Percentiles rank a stretch among this genome's conserved stretches.
phyloP scores from a whole-genome alignment of 2,329 filamentous ascomycete species.

The Penicillium sp. region DNA sequence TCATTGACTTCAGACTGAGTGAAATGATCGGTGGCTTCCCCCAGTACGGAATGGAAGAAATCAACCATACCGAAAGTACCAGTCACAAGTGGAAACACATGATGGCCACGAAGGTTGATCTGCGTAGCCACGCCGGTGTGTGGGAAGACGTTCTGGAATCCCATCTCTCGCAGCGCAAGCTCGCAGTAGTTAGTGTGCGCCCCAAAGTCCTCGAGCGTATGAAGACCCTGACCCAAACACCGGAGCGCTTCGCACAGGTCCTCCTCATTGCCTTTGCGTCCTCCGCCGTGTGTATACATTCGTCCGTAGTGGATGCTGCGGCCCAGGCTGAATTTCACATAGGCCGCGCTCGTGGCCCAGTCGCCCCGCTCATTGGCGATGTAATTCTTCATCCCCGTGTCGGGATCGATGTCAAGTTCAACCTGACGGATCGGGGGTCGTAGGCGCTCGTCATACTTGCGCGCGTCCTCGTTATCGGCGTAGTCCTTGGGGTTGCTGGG shows the following conservation, averaged over 20 bases:
- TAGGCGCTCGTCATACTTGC: slow-evolving; percentile 70
- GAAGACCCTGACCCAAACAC: slow-evolving; percentile 71
- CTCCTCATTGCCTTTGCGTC: slow-evolving; percentile 63
- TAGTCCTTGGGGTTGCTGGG: slow-evolving; percentile 77
- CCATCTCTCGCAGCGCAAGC: slow-evolving; percentile 70
- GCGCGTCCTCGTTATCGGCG: slow-evolving; percentile 75
- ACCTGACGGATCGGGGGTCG: slow-evolving; percentile 70
- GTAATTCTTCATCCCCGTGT: slow-evolving; percentile 98
- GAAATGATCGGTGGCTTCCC: slow-evolving; percentile 79
- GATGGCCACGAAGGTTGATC: slow-evolving; percentile 63
- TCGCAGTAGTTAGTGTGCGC: slow-evolving; percentile 84
- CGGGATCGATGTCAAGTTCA: slow-evolving; percentile 69
- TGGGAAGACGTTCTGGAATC: slow-evolving; percentile 66
- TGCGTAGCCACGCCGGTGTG: slow-evolving; percentile 68
- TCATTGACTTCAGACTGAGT: slow-evolving; percentile 82
- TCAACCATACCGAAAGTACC: slow-evolving; percentile 74
- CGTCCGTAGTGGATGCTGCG: slow-evolving; percentile 75
- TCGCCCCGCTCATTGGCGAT: slow-evolving; percentile 84
- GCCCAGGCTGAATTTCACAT: slow-evolving; percentile 70
- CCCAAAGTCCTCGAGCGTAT: slow-evolving; percentile 75
- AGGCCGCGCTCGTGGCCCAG: slow-evolving; percentile 88
- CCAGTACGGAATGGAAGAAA: slow-evolving; percentile 73
- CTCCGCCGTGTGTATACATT: slow-evolving; percentile 66
- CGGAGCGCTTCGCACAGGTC: slow-evolving; percentile 78
- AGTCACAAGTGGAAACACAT: slow-evolving; percentile 72